Evolutionary conservation across 257 asterid species (phyloP), one percentile per base, ranked within the genome.

Genomic region (Solanum paucissectum): DNA sequence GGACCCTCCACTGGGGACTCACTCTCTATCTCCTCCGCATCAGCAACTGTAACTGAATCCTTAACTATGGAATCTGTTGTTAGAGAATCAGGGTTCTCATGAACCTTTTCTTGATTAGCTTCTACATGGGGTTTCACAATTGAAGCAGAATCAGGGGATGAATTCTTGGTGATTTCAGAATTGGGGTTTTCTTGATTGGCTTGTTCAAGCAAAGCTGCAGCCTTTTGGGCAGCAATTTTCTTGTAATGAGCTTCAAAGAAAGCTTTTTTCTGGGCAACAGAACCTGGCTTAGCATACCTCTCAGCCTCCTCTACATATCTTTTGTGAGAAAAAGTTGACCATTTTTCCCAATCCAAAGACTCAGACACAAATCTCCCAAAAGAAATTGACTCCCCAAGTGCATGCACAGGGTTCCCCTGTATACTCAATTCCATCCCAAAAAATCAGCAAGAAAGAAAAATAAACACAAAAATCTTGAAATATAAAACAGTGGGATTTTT

Each of bases 211-310:
- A 92, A 84, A 18, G 98, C 98, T 3, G 98, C 99, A 25, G 96
- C 99, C 66, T 94, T 95, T 72, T 92, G 92, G 27, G 99, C 98
- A 29, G 99, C 99, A 88, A 95, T 94, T 84, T 91, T 93, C 95
- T 94, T 97, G 94, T 95, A 97, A 90, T 97, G 98, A 74, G 99
- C 99, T 93, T 97, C 99, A 75, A 97, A 97, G 92, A 96, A 97
- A n/a, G 98, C 99, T 85, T 97, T 97, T 87, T 95, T 97, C 91
- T 94, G 96, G 7, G 99, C 99, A 5, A 97, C 99, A 0, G 98
- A 97, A 5, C 99, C 99, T 3, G 98, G 98, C 86, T 87, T 90
- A 0, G 99, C 90, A 86, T 95, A 96, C 62, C 95, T 91, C 93
- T 94, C 95, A 1, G 99, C 99, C 89, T 96, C 99, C 90, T 96